These are phyloP conservation scores for Smittium culicis DNA, from an alignment of 371 early-diverging fungal genomes.

Conservation along the genomic window DNA sequence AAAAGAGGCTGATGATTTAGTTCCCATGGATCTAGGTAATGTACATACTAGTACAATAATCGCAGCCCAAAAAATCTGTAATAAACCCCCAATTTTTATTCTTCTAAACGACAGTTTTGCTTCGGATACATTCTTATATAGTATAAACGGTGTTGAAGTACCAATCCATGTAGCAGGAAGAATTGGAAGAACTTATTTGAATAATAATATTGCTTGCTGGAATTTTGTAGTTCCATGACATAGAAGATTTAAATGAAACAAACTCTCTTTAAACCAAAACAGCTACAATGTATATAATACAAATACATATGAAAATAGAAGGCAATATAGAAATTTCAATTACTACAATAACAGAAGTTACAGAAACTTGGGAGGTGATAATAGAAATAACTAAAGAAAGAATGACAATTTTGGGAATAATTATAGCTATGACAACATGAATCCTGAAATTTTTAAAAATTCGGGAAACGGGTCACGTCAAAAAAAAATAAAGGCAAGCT, in stretches of 20 bases:
- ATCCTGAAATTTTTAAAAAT: too few relatives aligned
- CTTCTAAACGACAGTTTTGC: not conserved
- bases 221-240: not conserved
- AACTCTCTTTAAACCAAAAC: not conserved
- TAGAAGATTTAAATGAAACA: not conserved
- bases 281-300: too few relatives aligned
- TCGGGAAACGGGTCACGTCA: too few relatives aligned
- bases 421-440: too few relatives aligned
- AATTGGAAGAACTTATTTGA: not conserved
- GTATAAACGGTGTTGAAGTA: not conserved
- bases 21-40: not conserved
- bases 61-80: too few relatives aligned
- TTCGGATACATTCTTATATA: not conserved
- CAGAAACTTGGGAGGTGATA: too few relatives aligned
- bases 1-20: not conserved
- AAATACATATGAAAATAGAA: too few relatives aligned
- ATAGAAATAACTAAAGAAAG: too few relatives aligned
- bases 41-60: not conserved
- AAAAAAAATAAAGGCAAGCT: too few relatives aligned
- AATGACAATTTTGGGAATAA: too few relatives aligned
- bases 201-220: not conserved
- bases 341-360: too few relatives aligned
- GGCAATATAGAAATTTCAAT: too few relatives aligned
- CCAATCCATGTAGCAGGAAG: not conserved
- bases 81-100: not conserved